These are phyloP conservation scores for Trichomonas gallinae DNA, from an alignment of 208 protist genomes.

Conservation along the genomic window DNA sequence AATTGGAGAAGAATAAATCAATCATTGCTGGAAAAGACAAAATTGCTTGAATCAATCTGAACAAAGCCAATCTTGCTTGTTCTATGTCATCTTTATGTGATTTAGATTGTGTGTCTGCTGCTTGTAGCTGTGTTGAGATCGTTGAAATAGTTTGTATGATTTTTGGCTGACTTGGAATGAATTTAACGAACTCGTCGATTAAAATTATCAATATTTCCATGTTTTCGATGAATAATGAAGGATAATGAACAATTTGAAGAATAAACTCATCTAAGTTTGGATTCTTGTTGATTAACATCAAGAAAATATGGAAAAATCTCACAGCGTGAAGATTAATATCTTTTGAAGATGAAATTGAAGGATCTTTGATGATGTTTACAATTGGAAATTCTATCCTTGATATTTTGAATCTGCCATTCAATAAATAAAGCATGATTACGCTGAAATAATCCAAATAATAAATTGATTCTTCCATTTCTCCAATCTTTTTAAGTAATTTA, in stretches of 20 bases:
- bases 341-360: neutral
- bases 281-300: neutral
- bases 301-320: neutral
- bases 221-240: neutral
- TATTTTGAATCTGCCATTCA: neutral
- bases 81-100: neutral
- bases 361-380: neutral
- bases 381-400: neutral
- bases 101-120: neutral
- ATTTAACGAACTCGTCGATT: neutral
- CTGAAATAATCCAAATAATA: neutral
- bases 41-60: neutral
- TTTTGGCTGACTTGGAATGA: neutral
- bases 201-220: neutral
- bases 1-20: neutral
- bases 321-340: neutral
- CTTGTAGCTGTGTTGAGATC: neutral
- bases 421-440: neutral
- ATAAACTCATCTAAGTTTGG: neutral
- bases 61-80: neutral
- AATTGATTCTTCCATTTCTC: neutral
- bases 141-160: neutral
- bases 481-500: neutral
- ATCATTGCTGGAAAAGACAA: neutral
- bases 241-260: neutral